Conservation (phyloP, 495 filamentous ascomycete genomes). For the Xeromyces bisporus region DNA sequence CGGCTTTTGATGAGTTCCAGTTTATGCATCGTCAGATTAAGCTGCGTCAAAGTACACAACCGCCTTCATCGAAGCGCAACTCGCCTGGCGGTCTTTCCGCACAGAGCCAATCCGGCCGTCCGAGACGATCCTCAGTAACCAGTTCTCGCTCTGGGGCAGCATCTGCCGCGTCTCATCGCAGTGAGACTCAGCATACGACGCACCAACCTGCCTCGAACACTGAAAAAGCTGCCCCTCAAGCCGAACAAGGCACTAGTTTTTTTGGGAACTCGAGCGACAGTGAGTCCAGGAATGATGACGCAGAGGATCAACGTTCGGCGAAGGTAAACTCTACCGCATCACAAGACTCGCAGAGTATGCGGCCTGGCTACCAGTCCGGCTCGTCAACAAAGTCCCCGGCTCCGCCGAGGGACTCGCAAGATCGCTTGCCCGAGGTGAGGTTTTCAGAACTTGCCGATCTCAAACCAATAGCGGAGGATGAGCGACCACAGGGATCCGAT, state of each 20-base stretch:
- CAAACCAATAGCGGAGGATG: conserved; percentile 27
- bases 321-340: conserved; percentile 13
- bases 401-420: conserved; percentile 12
- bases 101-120: conserved; percentile 17
- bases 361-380: conserved; percentile 14
- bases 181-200: conserved; percentile 12
- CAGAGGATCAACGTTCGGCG: conserved; percentile 10
- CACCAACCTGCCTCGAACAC: conserved; percentile 14
- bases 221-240: conserved; percentile 16
- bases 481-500: conserved; percentile 2
- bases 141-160: conserved; percentile 29
- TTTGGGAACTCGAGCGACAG: conserved; percentile 27
- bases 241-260: conserved; percentile 19
- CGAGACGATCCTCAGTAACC: conserved; percentile 23
- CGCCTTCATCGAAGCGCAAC: conserved; percentile 18
- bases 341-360: conserved; percentile 13
- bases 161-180: conserved; percentile 30
- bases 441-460: conserved; percentile 27
- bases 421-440: conserved; percentile 24
- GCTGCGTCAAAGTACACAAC: conserved; percentile 50
- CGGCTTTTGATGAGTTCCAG: conserved; percentile 66
- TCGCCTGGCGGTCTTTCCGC: conserved; percentile 19
- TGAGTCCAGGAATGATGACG: conserved; percentile 28
- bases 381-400: conserved; percentile 15
- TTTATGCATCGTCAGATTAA: conserved; percentile 68